phyloP scores from a whole-genome alignment of 805 yeast genomes.

The Metschnikowia arizonensis region DNA sequence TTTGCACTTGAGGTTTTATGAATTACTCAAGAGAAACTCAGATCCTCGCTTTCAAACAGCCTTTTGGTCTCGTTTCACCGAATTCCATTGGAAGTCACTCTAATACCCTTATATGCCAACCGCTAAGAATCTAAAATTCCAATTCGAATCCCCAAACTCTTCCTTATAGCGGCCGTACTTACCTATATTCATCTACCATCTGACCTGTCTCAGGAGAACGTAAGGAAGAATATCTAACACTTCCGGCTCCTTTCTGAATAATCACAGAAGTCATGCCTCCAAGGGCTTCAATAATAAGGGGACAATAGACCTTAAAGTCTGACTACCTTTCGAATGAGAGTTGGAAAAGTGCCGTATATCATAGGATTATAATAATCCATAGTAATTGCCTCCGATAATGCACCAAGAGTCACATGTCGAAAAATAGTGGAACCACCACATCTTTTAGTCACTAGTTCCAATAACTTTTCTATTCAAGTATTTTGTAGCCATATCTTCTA shows the following conservation, averaged over 20 bases:
- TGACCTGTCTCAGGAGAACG: conserved; percentile 33
- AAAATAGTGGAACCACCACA: conserved; percentile 16
- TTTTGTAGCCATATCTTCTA: conserved; percentile 7
- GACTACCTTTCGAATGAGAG: conserved; percentile 20
- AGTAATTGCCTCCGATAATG: conserved; percentile 9
- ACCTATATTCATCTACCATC: conserved; percentile 27
- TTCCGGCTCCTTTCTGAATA: conserved; percentile 19
- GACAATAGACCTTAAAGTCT: conserved; percentile 24
- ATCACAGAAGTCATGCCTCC: conserved; percentile 18
- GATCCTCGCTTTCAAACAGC: conserved; percentile 21
- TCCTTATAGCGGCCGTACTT: conserved; percentile 15
- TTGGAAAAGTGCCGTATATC: conserved; percentile 14
- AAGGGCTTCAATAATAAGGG: conserved; percentile 24
- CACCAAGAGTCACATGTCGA: conserved; percentile 14
- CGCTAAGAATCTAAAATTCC: conserved; percentile 26
- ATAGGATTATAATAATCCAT: conserved; percentile 12
- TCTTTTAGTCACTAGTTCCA: too few relatives aligned
- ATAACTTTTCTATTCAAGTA: too few relatives aligned
- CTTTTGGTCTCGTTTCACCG: conserved; percentile 13
- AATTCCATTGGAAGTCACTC: conserved; percentile 20
- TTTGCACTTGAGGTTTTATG: conserved; percentile 7
- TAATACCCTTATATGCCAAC: conserved; percentile 24
- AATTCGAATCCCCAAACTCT: conserved; percentile 20
- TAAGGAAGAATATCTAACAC: conserved; percentile 28
- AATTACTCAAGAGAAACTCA: conserved; percentile 22